These are phyloP conservation scores for Sphagnum fallax DNA, from an alignment of 228 moss, liverwort and hornwort genomes.

Conservation along the genomic window DNA sequence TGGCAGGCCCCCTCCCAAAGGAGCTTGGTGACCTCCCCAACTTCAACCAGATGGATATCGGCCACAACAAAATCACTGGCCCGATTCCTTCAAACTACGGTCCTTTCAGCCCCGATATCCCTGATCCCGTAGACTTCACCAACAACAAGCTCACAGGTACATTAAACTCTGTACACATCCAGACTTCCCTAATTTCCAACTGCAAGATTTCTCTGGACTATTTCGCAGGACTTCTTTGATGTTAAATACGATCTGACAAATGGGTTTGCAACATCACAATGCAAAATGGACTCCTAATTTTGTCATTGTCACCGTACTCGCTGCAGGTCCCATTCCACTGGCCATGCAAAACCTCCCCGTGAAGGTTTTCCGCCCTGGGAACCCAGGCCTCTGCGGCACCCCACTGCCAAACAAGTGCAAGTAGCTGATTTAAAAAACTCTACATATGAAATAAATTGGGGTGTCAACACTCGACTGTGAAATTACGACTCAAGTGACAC, in stretches of 20 bases:
- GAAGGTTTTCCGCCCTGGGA: constrained; percentile 11
- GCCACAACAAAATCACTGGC: constrained; percentile 15
- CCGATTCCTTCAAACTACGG: constrained; percentile 21
- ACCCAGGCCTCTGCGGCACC: constrained; percentile 16
- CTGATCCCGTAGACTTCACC: constrained; percentile 15
- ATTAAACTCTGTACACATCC: too few relatives aligned
- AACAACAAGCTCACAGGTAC: constrained; percentile 15
- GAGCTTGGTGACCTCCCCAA: constrained; percentile 12
- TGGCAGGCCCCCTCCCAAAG: constrained; percentile 18
- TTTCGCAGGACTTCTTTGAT: too few relatives aligned
- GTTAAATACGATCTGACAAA: too few relatives aligned
- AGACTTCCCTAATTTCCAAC: too few relatives aligned
- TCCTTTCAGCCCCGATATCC: constrained; percentile 17
- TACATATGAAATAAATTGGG: background rate
- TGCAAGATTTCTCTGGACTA: too few relatives aligned
- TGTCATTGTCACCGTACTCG: background rate
- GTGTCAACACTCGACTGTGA: too few relatives aligned
- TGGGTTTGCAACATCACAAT: too few relatives aligned
- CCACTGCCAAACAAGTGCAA: constrained; percentile 23
- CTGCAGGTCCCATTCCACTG: constrained; percentile 18
- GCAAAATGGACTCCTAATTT: too few relatives aligned
- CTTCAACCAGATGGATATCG: constrained; percentile 15
- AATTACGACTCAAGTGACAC: too few relatives aligned
- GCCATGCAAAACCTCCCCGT: constrained; percentile 16
- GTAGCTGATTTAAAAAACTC: background rate